These are phyloP conservation scores for Saccharomycopsis microspora DNA, from an alignment of 805 yeast species.

Conservation along the genomic window DNA sequence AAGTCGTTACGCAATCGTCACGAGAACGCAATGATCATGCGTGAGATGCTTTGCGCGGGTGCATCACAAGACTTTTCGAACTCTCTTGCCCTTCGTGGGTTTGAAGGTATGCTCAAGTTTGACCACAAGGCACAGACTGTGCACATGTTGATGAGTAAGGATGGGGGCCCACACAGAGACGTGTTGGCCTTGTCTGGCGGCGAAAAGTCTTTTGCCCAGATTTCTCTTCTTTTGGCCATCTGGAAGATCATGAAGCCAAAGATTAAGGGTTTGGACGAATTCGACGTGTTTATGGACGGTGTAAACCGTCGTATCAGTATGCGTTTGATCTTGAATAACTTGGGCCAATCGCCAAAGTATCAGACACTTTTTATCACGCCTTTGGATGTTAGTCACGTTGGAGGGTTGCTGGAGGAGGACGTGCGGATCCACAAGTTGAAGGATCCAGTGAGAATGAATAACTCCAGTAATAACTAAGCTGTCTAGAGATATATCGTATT, in stretches of 20 bases:
- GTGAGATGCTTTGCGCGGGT: constrained; percentile 31
- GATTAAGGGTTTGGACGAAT: constrained; percentile 87
- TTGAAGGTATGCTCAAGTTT: constrained; percentile 60
- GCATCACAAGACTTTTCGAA: constrained; percentile 47
- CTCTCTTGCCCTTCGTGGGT: constrained; percentile 56
- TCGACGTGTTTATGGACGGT: constrained; percentile 96
- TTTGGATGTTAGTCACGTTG: constrained; percentile 61
- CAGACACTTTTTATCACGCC: constrained; percentile 94
- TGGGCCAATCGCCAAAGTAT: constrained; percentile 50
- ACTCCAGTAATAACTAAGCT: not conserved
- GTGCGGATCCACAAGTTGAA: constrained; percentile 49
- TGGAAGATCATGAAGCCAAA: constrained; percentile 90
- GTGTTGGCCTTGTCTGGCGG: constrained; percentile 92
- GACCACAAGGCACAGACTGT: constrained; percentile 41
- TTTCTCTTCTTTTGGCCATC: constrained; percentile 74
- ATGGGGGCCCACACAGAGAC: constrained; percentile 46
- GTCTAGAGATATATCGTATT: too few relatives aligned
- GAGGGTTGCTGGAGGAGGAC: constrained; percentile 50
- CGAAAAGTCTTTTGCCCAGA: constrained; percentile 88
- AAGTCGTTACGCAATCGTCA: constrained; percentile 33
- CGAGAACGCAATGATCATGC: constrained; percentile 29
- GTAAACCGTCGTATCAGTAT: constrained; percentile 77
- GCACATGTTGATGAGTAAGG: constrained; percentile 46
- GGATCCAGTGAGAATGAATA: constrained; percentile 21
- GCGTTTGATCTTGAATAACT: constrained; percentile 56